Evolutionary conservation across 2,329 filamentous ascomycete genomes (phyloP).

Genomic region (Fusarium sp.): DNA sequence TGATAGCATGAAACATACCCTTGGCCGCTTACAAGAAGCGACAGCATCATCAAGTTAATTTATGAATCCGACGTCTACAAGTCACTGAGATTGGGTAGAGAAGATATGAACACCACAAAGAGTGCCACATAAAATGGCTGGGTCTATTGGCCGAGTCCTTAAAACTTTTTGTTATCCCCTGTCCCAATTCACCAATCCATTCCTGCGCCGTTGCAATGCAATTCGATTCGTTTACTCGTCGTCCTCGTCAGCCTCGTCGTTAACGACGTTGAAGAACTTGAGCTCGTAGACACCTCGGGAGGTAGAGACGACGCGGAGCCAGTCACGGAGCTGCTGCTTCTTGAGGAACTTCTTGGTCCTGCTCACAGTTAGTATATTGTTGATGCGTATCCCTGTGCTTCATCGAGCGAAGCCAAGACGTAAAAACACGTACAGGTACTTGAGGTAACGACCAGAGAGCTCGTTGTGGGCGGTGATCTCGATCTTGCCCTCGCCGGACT

Average conservation of each 20-base stretch:
- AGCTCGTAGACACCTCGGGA: slow-evolving; percentile 99
- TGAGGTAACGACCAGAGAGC: slow-evolving; percentile 98
- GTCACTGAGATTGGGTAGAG: not conserved
- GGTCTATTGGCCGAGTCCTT: slow-evolving; percentile 47
- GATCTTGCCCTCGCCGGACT: slow-evolving; percentile 96
- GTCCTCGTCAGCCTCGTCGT: slow-evolving; percentile 97
- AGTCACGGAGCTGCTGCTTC: slow-evolving; percentile 99
- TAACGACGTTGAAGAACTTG: slow-evolving; percentile 99
- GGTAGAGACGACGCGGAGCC: slow-evolving; percentile 98
- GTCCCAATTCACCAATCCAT: slow-evolving; percentile 49
- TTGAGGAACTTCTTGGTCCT: slow-evolving; percentile 99
- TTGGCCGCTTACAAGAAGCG: not conserved
- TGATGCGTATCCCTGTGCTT: not conserved
- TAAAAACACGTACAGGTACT: slow-evolving; percentile 86
- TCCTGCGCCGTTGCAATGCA: slow-evolving; percentile 46
- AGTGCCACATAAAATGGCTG: slow-evolving; percentile 49
- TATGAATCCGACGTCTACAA: not conserved
- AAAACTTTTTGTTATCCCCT: slow-evolving; percentile 42
- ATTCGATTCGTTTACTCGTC: slow-evolving; percentile 81
- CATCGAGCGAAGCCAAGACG: not conserved
- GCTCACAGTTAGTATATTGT: slow-evolving; percentile 8
- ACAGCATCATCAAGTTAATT: not conserved
- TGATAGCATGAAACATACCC: slow-evolving; percentile 7
- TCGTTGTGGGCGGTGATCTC: slow-evolving; percentile 98
- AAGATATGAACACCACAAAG: slow-evolving; percentile 43